Evolutionary conservation across 352 stramenopile species (phyloP), one percentile per base, ranked within the genome.

Genomic region (Elongisporangium undulatum): DNA sequence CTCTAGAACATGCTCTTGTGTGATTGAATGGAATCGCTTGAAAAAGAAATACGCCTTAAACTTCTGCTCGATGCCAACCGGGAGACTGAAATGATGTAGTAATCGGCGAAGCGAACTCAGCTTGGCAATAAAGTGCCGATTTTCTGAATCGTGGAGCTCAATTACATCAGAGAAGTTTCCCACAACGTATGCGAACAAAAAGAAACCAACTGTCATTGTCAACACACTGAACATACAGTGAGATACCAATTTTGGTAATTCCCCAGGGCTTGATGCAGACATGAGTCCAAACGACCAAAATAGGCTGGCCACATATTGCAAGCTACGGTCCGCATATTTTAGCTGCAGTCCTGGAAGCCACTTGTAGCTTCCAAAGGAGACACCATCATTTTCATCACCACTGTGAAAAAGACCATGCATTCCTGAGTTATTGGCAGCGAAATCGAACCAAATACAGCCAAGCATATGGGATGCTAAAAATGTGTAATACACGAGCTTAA

Each of bases 21-120:
- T 86, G 50, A 89, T 89, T 1, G 77, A 85, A 53, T 89, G 79
- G 29, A 86, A 89, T 2, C 75, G 72, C 39, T 84, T 81, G 65
- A 87, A 89, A 56, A 89, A 82, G 29, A 85, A 84, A 39, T 76
- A 86, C 13, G 78, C 77, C 48, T 87, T 81, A 49, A 89, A 82
- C 24, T 85, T 85, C 13, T 77, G 71, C 45, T 84, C 66, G 10
- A 86, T 63, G 2, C 64, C 61, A 19, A 53, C 22, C 1, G 77
- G 72, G 17, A 89, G 65, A 49, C 71, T 68, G 52, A 87, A 89
- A 26, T 89, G 79, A 6, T 56, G 56, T 4, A 87, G 51, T 21
- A 87, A 61, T 23, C 81, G 77, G 1, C 79, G 72, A 39, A 87
- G 38, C 16, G 72, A 80, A 49, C 77, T 85, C 16, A 89, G 49